Percentiles rank a stretch among this genome's conserved stretches.
Evolutionary conservation across 1,284 basidiomycete genomes (phyloP).

Genomic region (Irpex sp.): DNA sequence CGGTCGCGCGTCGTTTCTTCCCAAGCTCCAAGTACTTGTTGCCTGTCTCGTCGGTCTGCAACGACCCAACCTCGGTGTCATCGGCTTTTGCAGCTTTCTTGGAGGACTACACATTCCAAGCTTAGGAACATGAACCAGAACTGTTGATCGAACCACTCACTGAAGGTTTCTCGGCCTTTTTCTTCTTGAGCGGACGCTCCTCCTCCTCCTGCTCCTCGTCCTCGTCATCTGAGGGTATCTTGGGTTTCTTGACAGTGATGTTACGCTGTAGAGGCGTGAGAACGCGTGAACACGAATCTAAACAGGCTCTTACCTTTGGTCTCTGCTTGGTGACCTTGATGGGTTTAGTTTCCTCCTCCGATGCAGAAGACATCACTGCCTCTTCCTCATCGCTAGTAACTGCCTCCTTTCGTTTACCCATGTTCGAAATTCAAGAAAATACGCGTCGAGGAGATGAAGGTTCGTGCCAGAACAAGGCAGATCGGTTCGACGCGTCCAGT

Average conservation of each 20-base stretch:
- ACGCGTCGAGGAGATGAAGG: background rate
- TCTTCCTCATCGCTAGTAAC: conserved; percentile 26
- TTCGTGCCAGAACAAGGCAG: background rate
- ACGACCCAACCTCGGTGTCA: background rate
- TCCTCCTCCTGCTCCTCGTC: conserved; percentile 6
- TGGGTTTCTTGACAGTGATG: background rate
- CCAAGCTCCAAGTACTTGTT: conserved; percentile 67
- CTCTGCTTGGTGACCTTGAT: background rate
- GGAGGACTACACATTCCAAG: background rate
- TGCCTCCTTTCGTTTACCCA: conserved; percentile 35
- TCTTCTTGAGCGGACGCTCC: conserved; percentile 10
- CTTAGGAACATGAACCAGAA: background rate
- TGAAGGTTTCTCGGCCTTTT: conserved; percentile 4
- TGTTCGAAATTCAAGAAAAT: conserved; percentile 12
- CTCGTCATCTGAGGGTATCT: conserved; percentile 14
- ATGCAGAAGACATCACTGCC: conserved; percentile 13
- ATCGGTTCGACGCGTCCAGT: background rate
- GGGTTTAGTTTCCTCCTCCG: background rate
- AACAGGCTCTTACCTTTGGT: background rate
- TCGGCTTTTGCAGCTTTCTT: conserved; percentile 1
- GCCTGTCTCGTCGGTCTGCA: conserved; percentile 40
- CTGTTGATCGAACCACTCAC: background rate
- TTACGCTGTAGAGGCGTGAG: background rate
- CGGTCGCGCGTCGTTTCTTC: conserved; percentile 68
- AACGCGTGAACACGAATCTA: background rate